phyloP scores from a whole-genome alignment of 768 basidiomycete species.

The Naganishia vaughanmartiniae region DNA sequence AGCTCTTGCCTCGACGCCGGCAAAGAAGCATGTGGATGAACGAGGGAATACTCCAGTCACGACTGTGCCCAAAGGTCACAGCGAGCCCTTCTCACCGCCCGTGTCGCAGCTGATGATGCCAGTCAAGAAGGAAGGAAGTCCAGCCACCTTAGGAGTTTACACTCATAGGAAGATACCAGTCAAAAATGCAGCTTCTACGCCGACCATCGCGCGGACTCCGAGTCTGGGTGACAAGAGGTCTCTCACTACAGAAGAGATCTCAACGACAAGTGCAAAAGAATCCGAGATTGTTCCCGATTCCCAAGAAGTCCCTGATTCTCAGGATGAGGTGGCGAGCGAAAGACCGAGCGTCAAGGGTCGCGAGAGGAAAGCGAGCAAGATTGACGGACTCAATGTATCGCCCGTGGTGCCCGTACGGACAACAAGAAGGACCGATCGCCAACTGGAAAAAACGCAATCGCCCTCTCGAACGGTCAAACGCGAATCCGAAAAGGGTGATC shows the following conservation, averaged over 20 bases:
- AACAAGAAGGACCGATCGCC: not conserved
- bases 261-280: not conserved
- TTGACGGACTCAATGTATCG: not conserved
- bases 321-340: conserved; percentile 4
- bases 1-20: not conserved
- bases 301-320: conserved; percentile 19
- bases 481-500: not conserved
- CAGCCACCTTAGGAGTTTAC: not conserved
- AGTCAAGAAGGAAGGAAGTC: conserved; percentile 2
- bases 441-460: too few relatives aligned
- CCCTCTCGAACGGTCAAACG: not conserved
- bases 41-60: too few relatives aligned
- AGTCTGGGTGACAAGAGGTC: conserved; percentile 3
- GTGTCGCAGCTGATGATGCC: not conserved
- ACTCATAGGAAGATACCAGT: conserved; percentile 18
- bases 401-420: not conserved
- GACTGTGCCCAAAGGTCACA: not conserved
- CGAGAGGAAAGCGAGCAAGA: not conserved
- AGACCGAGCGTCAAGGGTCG: not conserved
- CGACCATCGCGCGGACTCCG: not conserved
- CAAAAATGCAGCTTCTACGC: conserved; percentile 16
- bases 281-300: conserved; percentile 13
- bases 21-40: not conserved
- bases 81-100: not conserved
- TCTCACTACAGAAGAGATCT: not conserved